Conservation (phyloP, 371 early-diverging fungal species). For the Rhizomucor miehei region DNA sequence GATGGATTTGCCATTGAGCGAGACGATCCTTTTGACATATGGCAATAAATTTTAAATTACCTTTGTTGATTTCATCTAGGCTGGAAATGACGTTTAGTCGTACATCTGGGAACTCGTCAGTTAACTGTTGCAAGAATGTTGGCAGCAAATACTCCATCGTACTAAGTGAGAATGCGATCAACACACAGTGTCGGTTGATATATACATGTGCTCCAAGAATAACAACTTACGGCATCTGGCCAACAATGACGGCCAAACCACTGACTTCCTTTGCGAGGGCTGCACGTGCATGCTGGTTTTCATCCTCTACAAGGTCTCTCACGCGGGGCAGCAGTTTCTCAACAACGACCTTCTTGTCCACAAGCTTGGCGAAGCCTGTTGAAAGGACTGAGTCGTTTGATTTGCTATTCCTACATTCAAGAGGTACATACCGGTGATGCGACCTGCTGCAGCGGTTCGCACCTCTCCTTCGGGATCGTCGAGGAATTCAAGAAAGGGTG, state of each 20-base stretch:
- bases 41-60: slow-evolving; percentile 28
- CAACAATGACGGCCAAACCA: slow-evolving; percentile 92
- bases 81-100: slow-evolving; percentile 97
- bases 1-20: not conserved
- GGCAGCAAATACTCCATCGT: slow-evolving; percentile 95
- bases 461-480: slow-evolving; percentile 98
- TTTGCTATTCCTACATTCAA: not conserved
- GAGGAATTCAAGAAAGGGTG: slow-evolving; percentile 75
- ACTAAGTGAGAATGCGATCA: slow-evolving; percentile 35
- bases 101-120: slow-evolving; percentile 97
- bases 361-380: slow-evolving; percentile 78
- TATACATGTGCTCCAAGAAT: not conserved
- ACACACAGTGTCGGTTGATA: not conserved
- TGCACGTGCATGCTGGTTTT: slow-evolving; percentile 94
- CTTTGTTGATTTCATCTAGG: slow-evolving; percentile 90
- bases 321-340: slow-evolving; percentile 86
- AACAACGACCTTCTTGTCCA: slow-evolving; percentile 77
- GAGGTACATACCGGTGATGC: slow-evolving; percentile 69
- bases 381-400: not conserved
- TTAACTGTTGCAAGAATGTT: slow-evolving; percentile 90
- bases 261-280: slow-evolving; percentile 95
- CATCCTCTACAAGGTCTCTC: slow-evolving; percentile 88
- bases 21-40: not conserved
- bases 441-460: slow-evolving; percentile 87
- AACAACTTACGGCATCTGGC: slow-evolving; percentile 81